phyloP scores from a whole-genome alignment of 768 basidiomycete species.

The Thelephora aurantiotincta region DNA sequence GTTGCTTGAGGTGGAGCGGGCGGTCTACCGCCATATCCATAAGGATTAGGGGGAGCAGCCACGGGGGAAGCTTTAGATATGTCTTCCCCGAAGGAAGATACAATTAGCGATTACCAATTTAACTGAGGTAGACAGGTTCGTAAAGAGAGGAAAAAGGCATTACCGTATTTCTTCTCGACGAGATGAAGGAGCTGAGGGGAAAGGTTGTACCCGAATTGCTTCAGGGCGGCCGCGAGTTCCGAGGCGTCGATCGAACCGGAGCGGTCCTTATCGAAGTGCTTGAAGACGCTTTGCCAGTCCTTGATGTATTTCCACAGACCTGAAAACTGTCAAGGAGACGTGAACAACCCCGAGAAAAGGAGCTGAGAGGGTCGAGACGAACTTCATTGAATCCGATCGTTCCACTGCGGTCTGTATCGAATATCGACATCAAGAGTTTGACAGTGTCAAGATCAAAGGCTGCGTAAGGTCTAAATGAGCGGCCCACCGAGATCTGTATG shows the following conservation, averaged over 20 bases:
- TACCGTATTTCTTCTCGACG: conserved; percentile 72
- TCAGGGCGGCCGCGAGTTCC: conserved; percentile 57
- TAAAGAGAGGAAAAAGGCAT: conserved; percentile 6
- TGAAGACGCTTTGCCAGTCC: conserved; percentile 81
- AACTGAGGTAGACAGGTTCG: neutral
- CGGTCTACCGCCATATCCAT: conserved; percentile 3
- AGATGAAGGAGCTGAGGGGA: conserved; percentile 50
- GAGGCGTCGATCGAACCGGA: conserved; percentile 63
- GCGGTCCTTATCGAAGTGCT: conserved; percentile 71
- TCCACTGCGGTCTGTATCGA: conserved; percentile 66
- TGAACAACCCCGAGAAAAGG: conserved; percentile 3
- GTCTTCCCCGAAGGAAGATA: conserved; percentile 32
- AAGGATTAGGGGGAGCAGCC: conserved; percentile 8
- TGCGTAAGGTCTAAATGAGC: conserved; percentile 12
- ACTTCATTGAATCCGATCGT: conserved; percentile 74
- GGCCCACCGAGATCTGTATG: neutral
- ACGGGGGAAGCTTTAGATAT: conserved; percentile 35
- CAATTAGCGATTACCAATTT: conserved; percentile 13
- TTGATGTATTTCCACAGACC: conserved; percentile 79
- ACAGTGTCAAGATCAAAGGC: conserved; percentile 81
- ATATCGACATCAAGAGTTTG: conserved; percentile 72
- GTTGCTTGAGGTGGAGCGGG: conserved; percentile 19
- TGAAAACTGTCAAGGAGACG: conserved; percentile 31
- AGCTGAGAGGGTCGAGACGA: conserved; percentile 6
- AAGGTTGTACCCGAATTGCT: conserved; percentile 69